Conservation (phyloP, 805 yeast genomes). For the Saccharomycopsis amapae region DNA sequence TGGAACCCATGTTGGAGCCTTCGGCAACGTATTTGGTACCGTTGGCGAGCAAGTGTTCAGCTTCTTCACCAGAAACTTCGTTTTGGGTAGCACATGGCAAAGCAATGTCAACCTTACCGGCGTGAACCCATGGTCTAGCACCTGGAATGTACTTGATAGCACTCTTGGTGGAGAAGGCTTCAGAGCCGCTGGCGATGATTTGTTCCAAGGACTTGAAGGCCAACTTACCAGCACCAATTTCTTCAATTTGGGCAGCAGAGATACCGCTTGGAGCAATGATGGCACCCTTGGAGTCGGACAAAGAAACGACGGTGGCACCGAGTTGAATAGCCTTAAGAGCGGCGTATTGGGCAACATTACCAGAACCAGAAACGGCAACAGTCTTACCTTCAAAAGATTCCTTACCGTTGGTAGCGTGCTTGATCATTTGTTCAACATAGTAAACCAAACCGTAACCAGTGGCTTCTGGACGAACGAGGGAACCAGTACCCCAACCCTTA, state of each 20-base stretch:
- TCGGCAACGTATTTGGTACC: constrained; percentile 94
- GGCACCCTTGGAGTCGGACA: constrained; percentile 93
- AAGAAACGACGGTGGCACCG: constrained; percentile 90
- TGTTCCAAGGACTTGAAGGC: constrained; percentile 70
- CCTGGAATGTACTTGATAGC: constrained; percentile 79
- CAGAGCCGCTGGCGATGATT: constrained; percentile 52
- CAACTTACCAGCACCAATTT: constrained; percentile 70
- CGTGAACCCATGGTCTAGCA: constrained; percentile 94
- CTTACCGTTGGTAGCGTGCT: constrained; percentile 82
- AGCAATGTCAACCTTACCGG: constrained; percentile 89
- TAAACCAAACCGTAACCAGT: constrained; percentile 97
- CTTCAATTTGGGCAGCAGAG: constrained; percentile 71
- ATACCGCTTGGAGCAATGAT: constrained; percentile 72
- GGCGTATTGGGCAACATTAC: constrained; percentile 99
- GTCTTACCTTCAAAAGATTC: constrained; percentile 88
- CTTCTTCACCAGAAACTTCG: constrained; percentile 96
- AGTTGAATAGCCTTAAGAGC: constrained; percentile 95
- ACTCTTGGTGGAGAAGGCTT: constrained; percentile 30
- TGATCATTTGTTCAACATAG: constrained; percentile 97
- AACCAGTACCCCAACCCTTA: constrained; percentile 99
- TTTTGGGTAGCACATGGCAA: constrained; percentile 98
- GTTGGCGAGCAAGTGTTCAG: constrained; percentile 84
- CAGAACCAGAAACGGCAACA: constrained; percentile 96
- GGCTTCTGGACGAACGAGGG: constrained; percentile 98
- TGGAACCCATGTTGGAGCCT: constrained; percentile 99